These are phyloP conservation scores for Annulohypoxylon stygium DNA, from an alignment of 495 filamentous ascomycete genomes.

Conservation along the genomic window DNA sequence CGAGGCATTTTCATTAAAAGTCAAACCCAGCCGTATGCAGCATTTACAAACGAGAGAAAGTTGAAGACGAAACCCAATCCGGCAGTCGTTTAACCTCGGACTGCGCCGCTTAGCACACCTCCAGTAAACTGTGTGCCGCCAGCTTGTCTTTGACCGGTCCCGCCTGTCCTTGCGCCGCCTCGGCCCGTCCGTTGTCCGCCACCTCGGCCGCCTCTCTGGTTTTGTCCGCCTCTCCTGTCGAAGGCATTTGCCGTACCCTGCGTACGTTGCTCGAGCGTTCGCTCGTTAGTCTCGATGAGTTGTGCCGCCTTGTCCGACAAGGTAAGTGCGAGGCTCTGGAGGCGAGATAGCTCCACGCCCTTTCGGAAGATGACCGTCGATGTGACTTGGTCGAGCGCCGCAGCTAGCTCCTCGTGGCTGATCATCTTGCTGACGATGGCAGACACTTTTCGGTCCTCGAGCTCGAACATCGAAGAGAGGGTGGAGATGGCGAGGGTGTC, in stretches of 20 bases:
- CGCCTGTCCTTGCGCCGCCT: conserved; percentile 70
- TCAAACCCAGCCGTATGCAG: conserved; percentile 49
- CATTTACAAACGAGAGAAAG: conserved; percentile 48
- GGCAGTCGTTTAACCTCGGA: conserved; percentile 59
- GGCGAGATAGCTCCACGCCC: conserved; percentile 94
- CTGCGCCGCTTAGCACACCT: conserved; percentile 68
- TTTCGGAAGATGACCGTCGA: conserved; percentile 98
- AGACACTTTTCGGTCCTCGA: conserved; percentile 86
- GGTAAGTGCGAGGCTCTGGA: conserved; percentile 94
- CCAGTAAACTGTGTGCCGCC: conserved; percentile 71
- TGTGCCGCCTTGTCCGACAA: conserved; percentile 95
- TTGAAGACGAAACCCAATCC: conserved; percentile 20
- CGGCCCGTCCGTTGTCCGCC: conserved; percentile 76
- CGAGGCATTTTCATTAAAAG: conserved; percentile 43
- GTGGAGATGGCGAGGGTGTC: conserved; percentile 91
- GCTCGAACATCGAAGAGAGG: conserved; percentile 94
- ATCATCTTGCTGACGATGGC: conserved; percentile 99
- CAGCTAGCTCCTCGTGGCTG: conserved; percentile 96
- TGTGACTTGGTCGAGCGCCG: conserved; percentile 97
- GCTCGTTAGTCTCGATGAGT: conserved; percentile 96
- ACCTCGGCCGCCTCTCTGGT: conserved; percentile 78
- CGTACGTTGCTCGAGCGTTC: conserved; percentile 94
- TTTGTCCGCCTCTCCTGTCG: conserved; percentile 84
- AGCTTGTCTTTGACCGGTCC: conserved; percentile 66
- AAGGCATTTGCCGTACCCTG: conserved; percentile 96